Base-by-base conservation (phyloP, 2,329 filamentous ascomycete species). In the Cladosporium phlei region DNA sequence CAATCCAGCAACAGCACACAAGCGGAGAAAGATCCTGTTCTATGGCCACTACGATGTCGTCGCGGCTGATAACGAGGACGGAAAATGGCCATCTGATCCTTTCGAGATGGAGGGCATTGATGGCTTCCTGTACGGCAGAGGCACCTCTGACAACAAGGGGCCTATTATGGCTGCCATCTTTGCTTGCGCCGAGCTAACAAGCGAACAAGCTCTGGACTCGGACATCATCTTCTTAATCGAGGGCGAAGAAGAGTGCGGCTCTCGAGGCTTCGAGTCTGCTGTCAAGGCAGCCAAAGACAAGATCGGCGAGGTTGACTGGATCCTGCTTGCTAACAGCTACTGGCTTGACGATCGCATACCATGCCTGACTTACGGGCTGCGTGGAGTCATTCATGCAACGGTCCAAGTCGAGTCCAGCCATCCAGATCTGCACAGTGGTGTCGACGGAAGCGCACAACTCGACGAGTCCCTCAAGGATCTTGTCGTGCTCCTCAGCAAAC, bases 31-130 rank as follows among this genome's bases (percentile, higher is more conserved):
- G 22, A 87, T 97, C 7, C 71, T 98, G 0, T 98, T 98, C 64
- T 98, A 98, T 61, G 93, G 94, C 0, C 93, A 98, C 64, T 98
- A 98, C 71, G 93, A 98, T 62, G 90, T 98, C 2, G 93, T 98
- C 3, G 80, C 89, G 1, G 93, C 93, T 0, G 88, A 95, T 55
- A 83, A 85, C 28, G 86, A 86, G 52, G 82, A 84, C 48, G 79
- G 80, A 28, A 91, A 88, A 55, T 98, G 93, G 93, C 25, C 38
- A 4, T 77, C 80, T 29, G 87, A 97, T 53, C 94, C 93, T 0
- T 98, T 97, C 63, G 77, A 83, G n/a, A 77, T 97, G 60, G 85
- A 85, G 40, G 93, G 93, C 3, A 80, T 88, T 47, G 90, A 95
- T 58, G 91, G 93, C 0, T 97, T 91, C 63, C 73, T 97, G 2